Evolutionary conservation across 1,284 basidiomycete genomes (phyloP).

Genomic region (Testicularia cyperi): DNA sequence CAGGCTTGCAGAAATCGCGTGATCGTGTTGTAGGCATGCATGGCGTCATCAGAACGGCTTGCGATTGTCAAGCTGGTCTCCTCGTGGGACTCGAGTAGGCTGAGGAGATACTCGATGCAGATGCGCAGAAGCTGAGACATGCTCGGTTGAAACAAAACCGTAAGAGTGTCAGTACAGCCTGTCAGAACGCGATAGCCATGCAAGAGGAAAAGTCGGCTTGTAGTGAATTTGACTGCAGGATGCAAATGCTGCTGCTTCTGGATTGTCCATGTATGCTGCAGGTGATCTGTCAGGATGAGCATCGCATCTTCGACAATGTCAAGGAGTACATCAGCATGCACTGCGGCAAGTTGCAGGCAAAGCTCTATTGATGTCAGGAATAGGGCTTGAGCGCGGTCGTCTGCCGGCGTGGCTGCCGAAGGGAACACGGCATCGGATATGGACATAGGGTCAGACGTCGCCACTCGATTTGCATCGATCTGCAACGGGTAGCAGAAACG

Average conservation of each 20-base stretch:
- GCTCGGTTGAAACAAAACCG: too few species aligned
- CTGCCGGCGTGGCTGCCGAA: neutral
- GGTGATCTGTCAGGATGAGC: conserved; percentile 14
- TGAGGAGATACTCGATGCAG: neutral
- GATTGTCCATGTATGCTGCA: conserved; percentile 19
- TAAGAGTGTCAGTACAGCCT: too few species aligned
- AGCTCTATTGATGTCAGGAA: conserved; percentile 16
- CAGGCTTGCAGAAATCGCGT: too few species aligned
- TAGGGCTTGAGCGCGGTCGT: conserved; percentile 14
- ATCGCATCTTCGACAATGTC: conserved; percentile 22
- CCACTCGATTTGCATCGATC: neutral
- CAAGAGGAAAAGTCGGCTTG: too few species aligned
- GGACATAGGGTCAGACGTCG: too few species aligned
- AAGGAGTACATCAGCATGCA: conserved; percentile 9
- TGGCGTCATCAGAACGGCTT: too few species aligned
- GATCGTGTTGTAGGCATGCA: too few species aligned
- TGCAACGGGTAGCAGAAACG: conserved; percentile 5
- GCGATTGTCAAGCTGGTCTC: too few species aligned
- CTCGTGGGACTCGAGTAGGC: neutral
- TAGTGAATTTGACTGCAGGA: neutral
- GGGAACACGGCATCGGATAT: too few species aligned
- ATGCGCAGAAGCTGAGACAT: neutral
- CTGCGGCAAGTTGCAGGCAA: conserved; percentile 11
- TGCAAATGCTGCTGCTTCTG: neutral
- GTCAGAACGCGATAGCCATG: neutral